Evolutionary conservation across 768 basidiomycete genomes (phyloP).

Genomic region (Agaricus blazei): DNA sequence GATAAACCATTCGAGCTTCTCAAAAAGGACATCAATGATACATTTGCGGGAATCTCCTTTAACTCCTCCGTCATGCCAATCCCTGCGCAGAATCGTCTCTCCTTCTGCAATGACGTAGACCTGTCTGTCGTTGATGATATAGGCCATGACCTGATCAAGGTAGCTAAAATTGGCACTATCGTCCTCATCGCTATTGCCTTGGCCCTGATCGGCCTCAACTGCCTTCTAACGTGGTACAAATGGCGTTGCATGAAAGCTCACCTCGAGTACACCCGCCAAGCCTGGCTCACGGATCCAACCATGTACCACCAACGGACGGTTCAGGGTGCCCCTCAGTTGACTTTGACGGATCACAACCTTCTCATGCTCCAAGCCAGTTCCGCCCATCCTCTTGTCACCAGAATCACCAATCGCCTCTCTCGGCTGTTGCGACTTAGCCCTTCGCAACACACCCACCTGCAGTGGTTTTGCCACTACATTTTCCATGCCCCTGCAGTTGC

Average conservation of each 20-base stretch:
- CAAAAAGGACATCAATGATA: slow-evolving; percentile 86
- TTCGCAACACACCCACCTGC: slow-evolving; percentile 60
- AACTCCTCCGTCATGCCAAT: slow-evolving; percentile 71
- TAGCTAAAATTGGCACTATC: slow-evolving; percentile 73
- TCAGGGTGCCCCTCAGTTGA: slow-evolving; percentile 42
- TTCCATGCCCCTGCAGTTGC: slow-evolving; percentile 89
- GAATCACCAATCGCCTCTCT: slow-evolving; percentile 52
- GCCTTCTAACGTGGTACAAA: slow-evolving; percentile 82
- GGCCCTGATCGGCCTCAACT: slow-evolving; percentile 68
- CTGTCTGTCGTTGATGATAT: slow-evolving; percentile 84
- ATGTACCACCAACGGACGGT: slow-evolving; percentile 35
- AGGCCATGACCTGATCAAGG: slow-evolving; percentile 70
- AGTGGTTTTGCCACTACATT: slow-evolving; percentile 90
- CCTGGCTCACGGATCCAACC: slow-evolving; percentile 73
- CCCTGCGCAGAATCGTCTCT: slow-evolving; percentile 60
- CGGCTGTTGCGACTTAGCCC: slow-evolving; percentile 49
- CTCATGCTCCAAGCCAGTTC: slow-evolving; percentile 67
- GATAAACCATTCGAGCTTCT: slow-evolving; percentile 84
- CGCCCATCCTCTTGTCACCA: slow-evolving; percentile 70
- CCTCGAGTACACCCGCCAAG: slow-evolving; percentile 65
- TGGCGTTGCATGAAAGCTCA: slow-evolving; percentile 70
- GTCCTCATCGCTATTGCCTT: slow-evolving; percentile 71
- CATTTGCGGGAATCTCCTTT: slow-evolving; percentile 69
- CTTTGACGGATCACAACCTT: slow-evolving; percentile 71
- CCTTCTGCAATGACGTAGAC: slow-evolving; percentile 78